Conservation (phyloP, 2,329 filamentous ascomycete species). For the Metarhizium rileyi region DNA sequence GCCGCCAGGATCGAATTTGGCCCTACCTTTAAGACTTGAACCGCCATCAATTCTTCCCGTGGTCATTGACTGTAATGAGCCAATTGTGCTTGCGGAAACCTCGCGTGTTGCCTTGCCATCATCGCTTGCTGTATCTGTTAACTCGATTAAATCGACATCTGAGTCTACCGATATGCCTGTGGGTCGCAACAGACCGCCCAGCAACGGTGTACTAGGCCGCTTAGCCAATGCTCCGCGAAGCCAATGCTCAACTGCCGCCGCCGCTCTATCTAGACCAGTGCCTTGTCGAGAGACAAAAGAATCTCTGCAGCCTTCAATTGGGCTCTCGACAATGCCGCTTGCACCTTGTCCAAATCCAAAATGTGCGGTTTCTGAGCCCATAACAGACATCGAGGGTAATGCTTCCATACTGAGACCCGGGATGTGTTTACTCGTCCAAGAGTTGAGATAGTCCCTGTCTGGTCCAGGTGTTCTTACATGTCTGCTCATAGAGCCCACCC, state of each 20-base stretch:
- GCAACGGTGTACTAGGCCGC: conserved; percentile 41
- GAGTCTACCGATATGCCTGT: conserved; percentile 9
- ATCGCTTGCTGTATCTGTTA: conserved; percentile 52
- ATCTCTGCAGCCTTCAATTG: conserved; percentile 38
- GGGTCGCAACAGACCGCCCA: conserved; percentile 29
- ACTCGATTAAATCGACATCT: conserved; percentile 58
- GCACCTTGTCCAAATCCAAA: conserved; percentile 40
- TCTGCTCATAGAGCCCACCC: conserved; percentile 71
- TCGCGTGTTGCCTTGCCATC: conserved; percentile 29
- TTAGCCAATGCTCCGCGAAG: conserved; percentile 70
- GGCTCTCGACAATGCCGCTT: conserved; percentile 39
- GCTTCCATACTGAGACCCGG: conserved; percentile 66
- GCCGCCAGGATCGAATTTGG: conserved; percentile 12
- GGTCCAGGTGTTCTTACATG: conserved; percentile 68
- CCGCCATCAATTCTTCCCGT: conserved; percentile 25
- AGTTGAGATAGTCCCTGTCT: conserved; percentile 73
- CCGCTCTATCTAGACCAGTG: conserved; percentile 66
- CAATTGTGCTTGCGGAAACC: conserved; percentile 18
- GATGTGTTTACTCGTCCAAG: conserved; percentile 73
- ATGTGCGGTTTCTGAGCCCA: conserved; percentile 49
- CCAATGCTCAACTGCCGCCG: conserved; percentile 84
- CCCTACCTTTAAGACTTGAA: conserved; percentile 28
- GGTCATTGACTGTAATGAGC: conserved; percentile 24
- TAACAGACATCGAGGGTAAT: conserved; percentile 55
- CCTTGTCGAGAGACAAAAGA: conserved; percentile 34